Conservation (phyloP, 768 basidiomycete genomes). For the Goffeauzyma gilvescens region DNA sequence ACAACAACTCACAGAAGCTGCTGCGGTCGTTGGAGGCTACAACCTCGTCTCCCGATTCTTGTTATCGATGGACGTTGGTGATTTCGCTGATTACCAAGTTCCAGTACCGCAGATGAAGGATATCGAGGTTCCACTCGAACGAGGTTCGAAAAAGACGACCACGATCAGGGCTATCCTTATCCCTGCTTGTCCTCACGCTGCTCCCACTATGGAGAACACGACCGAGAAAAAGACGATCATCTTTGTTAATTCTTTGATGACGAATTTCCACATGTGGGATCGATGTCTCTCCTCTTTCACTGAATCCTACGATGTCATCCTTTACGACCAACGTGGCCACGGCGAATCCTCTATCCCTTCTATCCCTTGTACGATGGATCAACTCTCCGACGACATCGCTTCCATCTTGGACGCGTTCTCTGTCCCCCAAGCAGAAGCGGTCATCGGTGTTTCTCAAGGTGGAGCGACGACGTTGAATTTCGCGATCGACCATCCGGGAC, state of each 20-base stretch:
- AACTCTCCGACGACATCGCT: constrained; percentile 26
- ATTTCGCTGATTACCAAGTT: constrained; percentile 37
- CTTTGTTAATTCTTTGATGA: constrained; percentile 31
- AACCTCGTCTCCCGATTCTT: constrained; percentile 56
- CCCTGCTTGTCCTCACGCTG: neutral
- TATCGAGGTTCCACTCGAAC: constrained; percentile 3
- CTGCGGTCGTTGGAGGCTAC: constrained; percentile 40
- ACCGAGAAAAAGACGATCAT: constrained; percentile 7
- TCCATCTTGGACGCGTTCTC: constrained; percentile 18
- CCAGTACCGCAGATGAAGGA: constrained; percentile 3
- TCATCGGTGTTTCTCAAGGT: constrained; percentile 32
- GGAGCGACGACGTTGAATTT: constrained; percentile 29
- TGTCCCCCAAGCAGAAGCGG: constrained; percentile 15
- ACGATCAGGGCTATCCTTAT: constrained; percentile 5
- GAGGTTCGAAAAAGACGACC: neutral
- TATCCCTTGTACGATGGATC: constrained; percentile 16
- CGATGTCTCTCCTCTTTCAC: constrained; percentile 17
- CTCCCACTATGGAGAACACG: neutral
- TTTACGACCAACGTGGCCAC: constrained; percentile 31
- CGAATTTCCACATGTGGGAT: constrained; percentile 29
- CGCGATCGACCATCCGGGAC: constrained; percentile 19
- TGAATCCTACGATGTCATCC: constrained; percentile 25
- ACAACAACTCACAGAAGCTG: constrained; percentile 39
- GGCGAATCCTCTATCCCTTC: constrained; percentile 25
- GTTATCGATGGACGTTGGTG: constrained; percentile 44